Base-by-base conservation (phyloP, 192 early-diverging fungal genomes). In the Dissophora globulifera region DNA sequence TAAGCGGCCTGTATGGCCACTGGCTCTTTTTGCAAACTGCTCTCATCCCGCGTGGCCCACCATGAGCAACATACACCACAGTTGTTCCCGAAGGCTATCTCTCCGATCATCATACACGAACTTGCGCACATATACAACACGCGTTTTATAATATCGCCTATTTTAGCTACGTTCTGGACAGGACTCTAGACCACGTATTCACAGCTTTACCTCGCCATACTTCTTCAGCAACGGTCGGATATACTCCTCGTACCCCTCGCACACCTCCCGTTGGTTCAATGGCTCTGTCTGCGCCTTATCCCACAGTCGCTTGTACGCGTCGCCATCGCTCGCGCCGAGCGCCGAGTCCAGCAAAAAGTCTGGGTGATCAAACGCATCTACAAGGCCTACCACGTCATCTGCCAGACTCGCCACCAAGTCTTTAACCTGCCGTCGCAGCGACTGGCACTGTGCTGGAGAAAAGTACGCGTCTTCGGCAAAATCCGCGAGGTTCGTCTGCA, bases 281-380 rank as follows among this genome's bases (percentile, higher is more conserved):
- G 76, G 76, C 45, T 69, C 67, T 20, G 56, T 58, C 27, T 56
- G 50, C 9, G 67, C 76, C 67, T 64, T 69, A 20, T 80, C 61
- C 61, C 71, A 63, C 43, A 81, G 31, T 19, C 67, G 42, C 54
- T 92, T 92, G 55, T 94, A 94, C 7, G 91, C 89, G 40, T 88
- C 82, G 40, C 92, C 93, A 57, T 93, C 92, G 29, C 76, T 84
- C 25, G 88, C 79, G n/a, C 90, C 94, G 26, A 96, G 72, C 1
- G 92, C 89, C 26, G 91, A 92, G 71, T 90, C 84, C 4, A 96
- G 80, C 25, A 83, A 64, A 46, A 89, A 89, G 42, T 96, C 94
- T 0, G 91, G 85, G 13, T 93, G 74, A 48, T 85, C 88, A 81
- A 92, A 94, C 0, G 93, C 86, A 50, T 94, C 93, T 10, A 93